Evolutionary conservation across 2,329 filamentous ascomycete species (phyloP).

Genomic region (Leptographium wingfieldii): DNA sequence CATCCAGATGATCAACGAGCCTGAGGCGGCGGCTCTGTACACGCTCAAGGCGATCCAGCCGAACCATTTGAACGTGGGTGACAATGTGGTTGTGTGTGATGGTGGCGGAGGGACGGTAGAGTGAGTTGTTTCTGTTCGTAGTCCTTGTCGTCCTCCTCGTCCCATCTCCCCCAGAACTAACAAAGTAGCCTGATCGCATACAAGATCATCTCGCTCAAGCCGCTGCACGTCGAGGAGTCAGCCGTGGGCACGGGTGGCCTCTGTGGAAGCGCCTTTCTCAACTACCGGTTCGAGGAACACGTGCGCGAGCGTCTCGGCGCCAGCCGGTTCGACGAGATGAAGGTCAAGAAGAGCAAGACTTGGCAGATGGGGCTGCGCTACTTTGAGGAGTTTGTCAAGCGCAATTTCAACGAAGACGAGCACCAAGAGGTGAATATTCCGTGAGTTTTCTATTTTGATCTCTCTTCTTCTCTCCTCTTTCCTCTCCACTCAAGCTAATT

Average conservation of each 20-base stretch:
- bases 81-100: constrained; percentile 52
- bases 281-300: constrained; percentile 71
- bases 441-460: constrained; percentile 25
- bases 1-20: constrained; percentile 70
- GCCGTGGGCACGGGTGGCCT: constrained; percentile 68
- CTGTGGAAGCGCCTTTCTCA: constrained; percentile 67
- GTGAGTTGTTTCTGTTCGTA: constrained; percentile 23
- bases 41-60: constrained; percentile 69
- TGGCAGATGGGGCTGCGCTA: constrained; percentile 71
- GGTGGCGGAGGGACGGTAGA: constrained; percentile 56
- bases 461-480: not conserved
- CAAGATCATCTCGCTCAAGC: constrained; percentile 61
- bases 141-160: not conserved
- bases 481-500: not conserved
- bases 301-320: constrained; percentile 55
- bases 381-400: constrained; percentile 76
- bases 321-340: constrained; percentile 60
- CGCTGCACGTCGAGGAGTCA: constrained; percentile 63
- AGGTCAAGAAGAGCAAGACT: constrained; percentile 62
- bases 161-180: not conserved
- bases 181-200: constrained; percentile 56
- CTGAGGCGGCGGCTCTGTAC: constrained; percentile 68
- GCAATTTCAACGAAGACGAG: constrained; percentile 71
- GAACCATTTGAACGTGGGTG: constrained; percentile 56
- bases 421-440: constrained; percentile 66